A percentile compares a stretch with the other conserved stretches of the same genome.
Conservation (phyloP, 1,139 yeast species). For the Candida albicans region DNA sequence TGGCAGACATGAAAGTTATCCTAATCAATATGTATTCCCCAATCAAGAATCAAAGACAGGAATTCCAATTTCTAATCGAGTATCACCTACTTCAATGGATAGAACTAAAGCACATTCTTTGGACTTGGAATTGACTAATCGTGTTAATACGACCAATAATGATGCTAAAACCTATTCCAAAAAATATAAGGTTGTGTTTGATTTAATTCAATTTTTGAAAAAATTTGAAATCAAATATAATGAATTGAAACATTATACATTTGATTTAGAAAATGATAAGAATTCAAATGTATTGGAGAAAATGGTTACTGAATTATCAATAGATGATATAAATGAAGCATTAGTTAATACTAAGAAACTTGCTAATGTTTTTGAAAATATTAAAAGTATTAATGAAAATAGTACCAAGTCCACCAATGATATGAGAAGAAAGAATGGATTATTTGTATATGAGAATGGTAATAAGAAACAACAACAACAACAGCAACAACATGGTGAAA, state of each 20-base stretch:
- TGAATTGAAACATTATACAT: constrained; percentile 7
- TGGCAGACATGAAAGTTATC: constrained; percentile 15
- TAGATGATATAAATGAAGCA: constrained; percentile 12
- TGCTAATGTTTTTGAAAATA: constrained; percentile 11
- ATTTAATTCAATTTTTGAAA: constrained; percentile 13
- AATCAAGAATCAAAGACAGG: constrained; percentile 7
- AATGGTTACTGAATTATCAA: constrained; percentile 5
- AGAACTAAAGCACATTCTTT: constrained; percentile 4
- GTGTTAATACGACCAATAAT: not conserved
- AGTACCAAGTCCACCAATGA: not conserved
- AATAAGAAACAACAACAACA: constrained; percentile 4
- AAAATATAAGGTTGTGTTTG: constrained; percentile 10
- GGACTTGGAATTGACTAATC: constrained; percentile 1
- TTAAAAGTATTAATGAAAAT: constrained; percentile 7
- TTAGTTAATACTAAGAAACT: constrained; percentile 11
- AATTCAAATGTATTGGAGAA: constrained; percentile 6
- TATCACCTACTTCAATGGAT: constrained; percentile 11
- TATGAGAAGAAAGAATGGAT: constrained; percentile 4
- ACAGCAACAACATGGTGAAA: constrained; percentile 4
- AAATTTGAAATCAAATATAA: constrained; percentile 13
- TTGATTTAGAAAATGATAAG: not conserved
- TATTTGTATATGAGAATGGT: constrained; percentile 9
- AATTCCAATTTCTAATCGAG: constrained; percentile 2
- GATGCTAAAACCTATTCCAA: not conserved
- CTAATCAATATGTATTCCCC: constrained; percentile 14